phyloP scores from a whole-genome alignment of 208 protist genomes.

The Borovskyia barvae region DNA sequence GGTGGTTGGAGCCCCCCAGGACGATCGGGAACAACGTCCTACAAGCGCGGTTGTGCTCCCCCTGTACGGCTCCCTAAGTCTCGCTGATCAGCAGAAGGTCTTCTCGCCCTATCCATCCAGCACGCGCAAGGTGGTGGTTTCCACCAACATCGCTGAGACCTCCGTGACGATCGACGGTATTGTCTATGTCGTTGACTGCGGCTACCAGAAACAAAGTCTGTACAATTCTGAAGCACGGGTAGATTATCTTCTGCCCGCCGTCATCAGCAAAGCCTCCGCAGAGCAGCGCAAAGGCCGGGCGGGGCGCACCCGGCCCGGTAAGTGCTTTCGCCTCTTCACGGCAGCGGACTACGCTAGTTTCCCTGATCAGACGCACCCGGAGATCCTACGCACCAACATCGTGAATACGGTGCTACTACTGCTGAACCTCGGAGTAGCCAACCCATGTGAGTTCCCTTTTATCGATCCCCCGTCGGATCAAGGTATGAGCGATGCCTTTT shows the following conservation, averaged over 20 bases:
- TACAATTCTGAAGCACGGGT: constrained; percentile 95
- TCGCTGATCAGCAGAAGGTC: constrained; percentile 77
- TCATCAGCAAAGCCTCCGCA: constrained; percentile 98
- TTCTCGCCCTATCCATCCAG: constrained; percentile 41
- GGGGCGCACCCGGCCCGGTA: constrained; percentile 97
- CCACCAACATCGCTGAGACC: constrained; percentile 99
- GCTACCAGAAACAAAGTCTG: constrained; percentile 98
- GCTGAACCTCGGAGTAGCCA: constrained; percentile 95
- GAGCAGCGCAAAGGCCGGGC: constrained; percentile 99
- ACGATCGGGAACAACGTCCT: too few species aligned
- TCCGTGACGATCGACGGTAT: constrained; percentile 99
- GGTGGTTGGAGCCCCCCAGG: not conserved
- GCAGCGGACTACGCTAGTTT: constrained; percentile 74
- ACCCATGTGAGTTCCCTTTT: constrained; percentile 96
- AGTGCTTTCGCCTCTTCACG: constrained; percentile 97
- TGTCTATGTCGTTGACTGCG: constrained; percentile 99
- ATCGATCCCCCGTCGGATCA: constrained; percentile 97
- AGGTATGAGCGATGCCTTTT: constrained; percentile 95
- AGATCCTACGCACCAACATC: constrained; percentile 97
- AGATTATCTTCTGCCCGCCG: constrained; percentile 96
- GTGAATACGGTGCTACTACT: constrained; percentile 94
- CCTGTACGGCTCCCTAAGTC: constrained; percentile 75
- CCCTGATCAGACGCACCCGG: constrained; percentile 86
- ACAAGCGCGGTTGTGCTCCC: constrained; percentile 59
- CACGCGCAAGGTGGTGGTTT: constrained; percentile 94